These are phyloP conservation scores for Stromatinia cepivora DNA, from an alignment of 2,329 filamentous ascomycete genomes.

Conservation along the genomic window DNA sequence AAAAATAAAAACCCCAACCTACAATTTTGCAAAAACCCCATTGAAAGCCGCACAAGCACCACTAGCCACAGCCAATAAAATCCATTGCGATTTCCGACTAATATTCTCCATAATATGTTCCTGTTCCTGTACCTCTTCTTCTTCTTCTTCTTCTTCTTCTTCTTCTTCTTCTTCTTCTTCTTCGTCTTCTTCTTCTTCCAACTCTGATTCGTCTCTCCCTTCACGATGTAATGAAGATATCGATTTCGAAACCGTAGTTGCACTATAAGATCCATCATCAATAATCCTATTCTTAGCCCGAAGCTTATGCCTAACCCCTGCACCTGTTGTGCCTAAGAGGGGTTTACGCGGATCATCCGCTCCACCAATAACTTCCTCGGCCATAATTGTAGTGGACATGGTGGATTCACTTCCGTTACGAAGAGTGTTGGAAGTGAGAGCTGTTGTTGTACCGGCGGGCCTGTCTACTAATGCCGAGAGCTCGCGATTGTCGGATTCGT, in stretches of 20 bases:
- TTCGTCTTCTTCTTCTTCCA: slow-evolving; percentile 11
- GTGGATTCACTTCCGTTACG: slow-evolving; percentile 11
- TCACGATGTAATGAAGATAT: slow-evolving; percentile 5
- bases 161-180: not conserved
- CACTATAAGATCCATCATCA: slow-evolving; percentile 3
- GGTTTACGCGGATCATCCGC: slow-evolving; percentile 26
- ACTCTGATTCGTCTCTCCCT: slow-evolving; percentile 15
- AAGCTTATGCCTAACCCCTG: slow-evolving; percentile 1
- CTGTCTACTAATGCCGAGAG: not conserved
- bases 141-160: not conserved
- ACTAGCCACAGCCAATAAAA: slow-evolving; percentile 69
- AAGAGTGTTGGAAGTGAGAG: not conserved
- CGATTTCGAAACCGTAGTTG: not conserved
- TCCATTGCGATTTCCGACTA: slow-evolving; percentile 54
- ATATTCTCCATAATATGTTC: slow-evolving; percentile 38
- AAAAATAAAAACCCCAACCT: slow-evolving; percentile 40
- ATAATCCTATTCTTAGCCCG: slow-evolving; percentile 3
- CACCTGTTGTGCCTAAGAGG: slow-evolving; percentile 25
- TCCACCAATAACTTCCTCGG: slow-evolving; percentile 16
- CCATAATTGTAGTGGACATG: not conserved
- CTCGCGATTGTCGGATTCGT: not conserved
- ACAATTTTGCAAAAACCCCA: slow-evolving; percentile 75
- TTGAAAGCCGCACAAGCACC: slow-evolving; percentile 80
- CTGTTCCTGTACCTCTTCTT: not conserved
- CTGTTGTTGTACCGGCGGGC: not conserved